Evolutionary conservation across 164 flowering plant genomes (phyloP), one percentile per base, ranked within the genome.

Genomic region (Piper betle): DNA sequence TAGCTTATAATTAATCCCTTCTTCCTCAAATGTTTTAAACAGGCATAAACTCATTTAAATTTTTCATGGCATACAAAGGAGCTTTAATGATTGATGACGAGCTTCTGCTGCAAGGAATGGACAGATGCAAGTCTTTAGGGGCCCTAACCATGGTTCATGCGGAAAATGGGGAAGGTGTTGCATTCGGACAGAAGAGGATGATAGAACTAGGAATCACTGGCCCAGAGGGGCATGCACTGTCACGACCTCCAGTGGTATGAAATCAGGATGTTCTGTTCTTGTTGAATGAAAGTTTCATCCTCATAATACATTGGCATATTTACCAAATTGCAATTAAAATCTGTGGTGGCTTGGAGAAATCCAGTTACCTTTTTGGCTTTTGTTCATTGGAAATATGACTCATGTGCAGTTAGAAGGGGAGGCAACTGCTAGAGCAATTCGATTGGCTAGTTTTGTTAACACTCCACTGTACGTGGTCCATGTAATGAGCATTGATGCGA

Each of bases 71-170:
- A 17, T 87, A 88, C 75, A 90, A 92, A 74, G 96, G 90, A 7
- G 8, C 79, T 52, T 67, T 87, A 41, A 88, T 88, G 96, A 72
- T 93, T 63, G 74, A 68, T 53, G 99, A 93, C 66, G 96, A 86
- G 61, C 84, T 84, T 69, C 73, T 93, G 43, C 37, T 93, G 57
- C 79, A 87, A 73, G 99, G 88, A 56, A 72, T 93, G 52, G 81
- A 86, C 68, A 85, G 78, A 60, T 93, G 99, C 81, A 93, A 90
- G 75, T 79, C 97, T 60, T 91, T 93, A 78, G 99, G 99, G 69
- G 97, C 99, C 38, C 64, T 93, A 68, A 83, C 99, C 42, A 86
- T 87, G 99, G 99, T 93, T 59, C 99, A 93, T 76, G 99, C 99
- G 58, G 98, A 93, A 82, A 93, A 93, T 81, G 97, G 97, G 60